Evolutionary conservation across 495 filamentous ascomycete species (phyloP).

Genomic region (Hypoxylon fragiforme): DNA sequence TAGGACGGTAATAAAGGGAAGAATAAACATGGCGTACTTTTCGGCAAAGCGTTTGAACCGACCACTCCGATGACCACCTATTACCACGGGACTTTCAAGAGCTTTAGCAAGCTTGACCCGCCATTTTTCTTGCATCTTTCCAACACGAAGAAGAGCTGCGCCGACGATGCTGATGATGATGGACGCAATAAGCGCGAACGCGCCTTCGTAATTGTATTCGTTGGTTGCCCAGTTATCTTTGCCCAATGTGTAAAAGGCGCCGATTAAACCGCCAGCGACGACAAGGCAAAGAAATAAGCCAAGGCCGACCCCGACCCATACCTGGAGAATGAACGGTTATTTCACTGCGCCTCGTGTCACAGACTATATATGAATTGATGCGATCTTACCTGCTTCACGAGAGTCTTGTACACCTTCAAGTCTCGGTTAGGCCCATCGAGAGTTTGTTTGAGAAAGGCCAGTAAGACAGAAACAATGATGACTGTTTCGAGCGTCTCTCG

Average conservation of each 20-base stretch:
- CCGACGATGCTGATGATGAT: slow-evolving; percentile 81
- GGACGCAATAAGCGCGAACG: slow-evolving; percentile 69
- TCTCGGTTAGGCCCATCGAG: slow-evolving; percentile 63
- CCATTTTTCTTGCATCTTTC: slow-evolving; percentile 87
- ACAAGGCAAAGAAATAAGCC: slow-evolving; percentile 69
- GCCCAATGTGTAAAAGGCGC: slow-evolving; percentile 74
- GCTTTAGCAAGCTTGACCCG: slow-evolving; percentile 71
- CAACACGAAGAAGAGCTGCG: slow-evolving; percentile 75
- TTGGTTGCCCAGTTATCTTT: slow-evolving; percentile 64
- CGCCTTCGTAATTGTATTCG: slow-evolving; percentile 79
- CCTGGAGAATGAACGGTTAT: slow-evolving; percentile 44
- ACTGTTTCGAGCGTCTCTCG: slow-evolving; percentile 80
- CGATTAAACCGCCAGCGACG: slow-evolving; percentile 75
- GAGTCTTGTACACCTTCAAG: slow-evolving; percentile 61
- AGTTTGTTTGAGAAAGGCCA: slow-evolving; percentile 80
- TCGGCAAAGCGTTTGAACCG: slow-evolving; percentile 66
- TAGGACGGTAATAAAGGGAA: slow-evolving; percentile 83
- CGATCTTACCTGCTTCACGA: slow-evolving; percentile 66
- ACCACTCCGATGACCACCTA: slow-evolving; percentile 32
- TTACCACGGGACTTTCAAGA: slow-evolving; percentile 56
- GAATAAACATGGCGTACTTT: slow-evolving; percentile 79
- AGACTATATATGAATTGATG: background rate
- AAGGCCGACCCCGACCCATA: slow-evolving; percentile 68
- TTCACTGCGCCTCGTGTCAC: background rate
- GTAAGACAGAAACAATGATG: slow-evolving; percentile 80